Evolutionary conservation across 1,284 basidiomycete genomes (phyloP), one percentile per base, ranked within the genome.

Genomic region (Phaffia rhodozyma): DNA sequence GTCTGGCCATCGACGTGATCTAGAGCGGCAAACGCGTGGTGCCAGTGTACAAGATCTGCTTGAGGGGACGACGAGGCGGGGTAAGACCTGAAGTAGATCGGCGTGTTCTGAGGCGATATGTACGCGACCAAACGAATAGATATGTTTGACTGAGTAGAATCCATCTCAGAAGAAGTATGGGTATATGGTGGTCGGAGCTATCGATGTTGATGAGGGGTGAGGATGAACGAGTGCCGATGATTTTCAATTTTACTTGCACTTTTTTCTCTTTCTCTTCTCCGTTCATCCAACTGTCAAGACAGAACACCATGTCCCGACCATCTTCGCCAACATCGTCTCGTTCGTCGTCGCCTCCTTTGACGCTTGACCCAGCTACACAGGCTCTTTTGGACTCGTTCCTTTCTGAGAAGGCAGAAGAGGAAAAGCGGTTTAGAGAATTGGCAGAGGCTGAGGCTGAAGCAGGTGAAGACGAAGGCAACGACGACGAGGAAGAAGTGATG

Each of bases 331-430:
- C 60, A 1, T 65, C 63, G 1, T 52, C 58, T 1, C 51, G 61
- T n/a, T 66, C 64, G 5, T 34, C 51, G 13, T 68, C 67, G 5
- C 67, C 69, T 21, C 64, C 67, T 1, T 67, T 67, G 20, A 54
- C 62, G 27, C 70, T 75, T 23, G 73, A 75, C 65, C 69, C 69
- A 6, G 63, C 68, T 3, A 73, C 73, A 2, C 68, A 73, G 16
- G 71, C 72, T 7, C 66, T 71, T 20, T 67, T 75, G 51, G 67
- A 68, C 59, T 65, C 60, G n/a, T 73, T 75, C 64, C 66, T 69
- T 52, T 59, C 66, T 18, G 70, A 73, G 34, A 71, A 69, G 51
- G 70, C 66, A 0, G 70, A 71, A 4, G 70, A 69, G 27, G 71
- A 73, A 57, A 67, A 68, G 9, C 62, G 69, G 51, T 69, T 73